Base-by-base conservation (phyloP, 208 protist species). In the Acanthamoeba lenticulata region DNA sequence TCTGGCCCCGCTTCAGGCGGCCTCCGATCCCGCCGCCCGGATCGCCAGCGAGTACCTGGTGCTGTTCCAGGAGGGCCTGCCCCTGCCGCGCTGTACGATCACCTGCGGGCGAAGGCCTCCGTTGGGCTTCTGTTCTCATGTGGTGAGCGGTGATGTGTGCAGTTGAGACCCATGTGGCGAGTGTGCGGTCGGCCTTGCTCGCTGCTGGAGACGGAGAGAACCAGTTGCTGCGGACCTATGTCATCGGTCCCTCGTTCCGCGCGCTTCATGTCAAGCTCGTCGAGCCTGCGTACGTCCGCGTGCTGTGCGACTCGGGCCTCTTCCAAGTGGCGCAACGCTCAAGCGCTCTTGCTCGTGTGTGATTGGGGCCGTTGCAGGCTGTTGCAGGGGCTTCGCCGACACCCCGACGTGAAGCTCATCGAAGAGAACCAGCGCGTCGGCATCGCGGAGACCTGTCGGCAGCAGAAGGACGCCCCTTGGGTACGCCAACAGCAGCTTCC, bases 1-100 rank as follows among this genome's bases (percentile, higher is more conserved):
- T n/a, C 79, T 60, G 24, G 79, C 49, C 5, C 79, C 79, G 32
- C 44, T 89, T 13, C 44, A 89, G 9, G 49, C 27, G 40, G 79
- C 49, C 1, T 0, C 4, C 6, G 45, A 65, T 6, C 11, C 11
- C 1, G 1, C 69, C 0, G 11, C 69, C 9, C 7, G 60, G n/a
- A 79, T 93, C 4, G 89, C 45, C n/a, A 62, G 62, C 89, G 89
- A 93, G 67, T 93, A 93, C 38, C 91, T 93, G n/a, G n/a, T 93
- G 32, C 32, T 93, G 27, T 45, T 93, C 1, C 29, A 69, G 21
- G 24, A 42, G 6, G 52, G n/a, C 34, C 24, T 65, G 0, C 27
- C 29, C 55, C 52, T 15, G 3, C 40, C n/a, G 32, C n/a, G 32
- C 13, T 62, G 86, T 92, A 49, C 24, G 34, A 19, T 3, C 42